Evolutionary conservation across 129 eudicot genomes (phyloP).

Genomic region (Apium graveolens): DNA sequence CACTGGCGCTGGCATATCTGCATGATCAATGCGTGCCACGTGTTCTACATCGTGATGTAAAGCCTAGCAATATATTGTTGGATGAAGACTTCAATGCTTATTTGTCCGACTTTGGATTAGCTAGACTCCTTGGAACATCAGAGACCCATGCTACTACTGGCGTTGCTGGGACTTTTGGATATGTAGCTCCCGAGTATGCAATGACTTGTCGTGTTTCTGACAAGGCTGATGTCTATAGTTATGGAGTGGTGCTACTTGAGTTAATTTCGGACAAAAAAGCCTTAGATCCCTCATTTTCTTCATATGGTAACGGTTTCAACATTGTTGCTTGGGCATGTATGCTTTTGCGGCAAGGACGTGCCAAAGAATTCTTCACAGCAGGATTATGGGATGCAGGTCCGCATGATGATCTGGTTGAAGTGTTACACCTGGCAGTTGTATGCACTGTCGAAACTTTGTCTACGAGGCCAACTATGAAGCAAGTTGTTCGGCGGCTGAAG

Average conservation of each 20-base stretch:
- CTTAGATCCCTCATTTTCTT: constrained; percentile 74
- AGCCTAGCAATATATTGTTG: constrained; percentile 77
- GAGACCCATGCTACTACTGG: constrained; percentile 92
- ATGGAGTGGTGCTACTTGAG: constrained; percentile 86
- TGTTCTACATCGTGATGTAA: constrained; percentile 89
- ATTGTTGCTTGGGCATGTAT: constrained; percentile 88
- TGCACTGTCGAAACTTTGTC: constrained; percentile 82
- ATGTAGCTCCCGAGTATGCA: constrained; percentile 84
- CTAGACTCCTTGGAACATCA: constrained; percentile 66
- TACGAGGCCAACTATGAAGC: constrained; percentile 82
- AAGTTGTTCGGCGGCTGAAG: constrained; percentile 70
- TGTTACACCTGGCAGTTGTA: constrained; percentile 68
- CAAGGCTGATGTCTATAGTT: constrained; percentile 89
- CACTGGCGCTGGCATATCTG: constrained; percentile 79
- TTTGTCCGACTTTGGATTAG: constrained; percentile 77
- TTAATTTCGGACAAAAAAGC: constrained; percentile 75
- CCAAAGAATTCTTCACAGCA: constrained; percentile 79
- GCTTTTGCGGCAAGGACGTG: constrained; percentile 71
- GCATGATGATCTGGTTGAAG: constrained; percentile 88
- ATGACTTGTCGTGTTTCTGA: constrained; percentile 96
- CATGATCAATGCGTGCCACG: constrained; percentile 94
- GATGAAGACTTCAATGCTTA: constrained; percentile 80
- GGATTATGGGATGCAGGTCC: constrained; percentile 95
- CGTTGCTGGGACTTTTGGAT: constrained; percentile 87
- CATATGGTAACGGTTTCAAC: constrained; percentile 82